Evolutionary conservation across 108 stramenopile species (phyloP), one percentile per base, ranked within the genome.

Genomic region (Cyclotella distinguenda): DNA sequence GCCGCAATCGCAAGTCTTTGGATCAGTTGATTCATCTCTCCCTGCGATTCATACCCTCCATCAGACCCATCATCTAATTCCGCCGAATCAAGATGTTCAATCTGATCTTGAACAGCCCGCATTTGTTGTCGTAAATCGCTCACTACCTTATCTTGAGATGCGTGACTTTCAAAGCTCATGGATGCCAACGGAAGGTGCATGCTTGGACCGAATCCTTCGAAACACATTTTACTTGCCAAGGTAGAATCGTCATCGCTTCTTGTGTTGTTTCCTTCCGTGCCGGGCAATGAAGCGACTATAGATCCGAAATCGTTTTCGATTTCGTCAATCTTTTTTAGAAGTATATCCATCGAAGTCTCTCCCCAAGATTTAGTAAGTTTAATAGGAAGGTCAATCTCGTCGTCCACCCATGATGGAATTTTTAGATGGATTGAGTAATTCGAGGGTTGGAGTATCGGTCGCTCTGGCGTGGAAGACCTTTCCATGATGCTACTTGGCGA

Each of bases 251-350:
- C 63, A 48, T 31, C 36, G 42, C 58, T 70, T 40, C 54, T 46
- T 33, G 47, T 22, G 40, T 39, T 35, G 46, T 6, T 69, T 22
- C 44, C 64, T 49, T 39, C 48, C n/a, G 69, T 66, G 6, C 62
- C 56, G 19, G 76, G 68, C 33, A 77, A 30, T 6, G 68, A 70
- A 0, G 77, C 68, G 15, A 78, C 63, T 6, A 78, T 55, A 2
- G 77, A 52, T 47, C 39, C 45, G 35, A 78, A 78, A 48, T 78
- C 77, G 52, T 65, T 68, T 65, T 78, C 77, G 40, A 78, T 70
- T 35, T 78, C 77, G 34, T 78, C 69, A 16, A 78, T 78, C 31
- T 60, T 64, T 48, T 52, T 49, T 22, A 78, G 40, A n/a, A 78
- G 59, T 34, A 48, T 26, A 39, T 70, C 68, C 63, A 78, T 46